Conservation (phyloP, 169 alveolate species). For the Plasmodium berghei region DNA sequence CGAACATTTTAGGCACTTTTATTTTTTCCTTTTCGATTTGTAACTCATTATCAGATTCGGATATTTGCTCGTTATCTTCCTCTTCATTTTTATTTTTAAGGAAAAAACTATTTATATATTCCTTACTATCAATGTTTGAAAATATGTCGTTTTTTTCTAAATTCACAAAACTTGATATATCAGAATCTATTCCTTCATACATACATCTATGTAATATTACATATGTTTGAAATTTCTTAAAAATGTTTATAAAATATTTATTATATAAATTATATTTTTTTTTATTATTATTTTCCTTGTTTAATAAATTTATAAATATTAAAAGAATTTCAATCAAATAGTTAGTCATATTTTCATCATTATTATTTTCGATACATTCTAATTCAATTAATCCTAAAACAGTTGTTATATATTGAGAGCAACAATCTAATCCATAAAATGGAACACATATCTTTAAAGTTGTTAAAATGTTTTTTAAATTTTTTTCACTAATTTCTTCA, state of each 20-base stretch:
- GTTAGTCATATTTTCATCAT: constrained; percentile 11
- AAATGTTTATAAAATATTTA: constrained; percentile 5
- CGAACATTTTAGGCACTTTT: not conserved
- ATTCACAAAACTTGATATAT: not conserved
- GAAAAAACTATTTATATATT: too few species aligned
- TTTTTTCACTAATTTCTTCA: constrained; percentile 50
- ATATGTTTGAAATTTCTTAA: constrained; percentile 18
- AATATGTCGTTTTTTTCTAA: not conserved
- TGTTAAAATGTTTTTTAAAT: constrained; percentile 16
- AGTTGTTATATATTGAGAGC: constrained; percentile 31
- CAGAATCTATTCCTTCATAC: not conserved
- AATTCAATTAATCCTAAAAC: constrained; percentile 43
- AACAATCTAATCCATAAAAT: constrained; percentile 25
- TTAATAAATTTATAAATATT: constrained; percentile 17
- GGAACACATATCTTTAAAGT: constrained; percentile 54
- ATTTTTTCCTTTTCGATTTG: not conserved
- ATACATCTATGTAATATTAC: constrained; percentile 27
- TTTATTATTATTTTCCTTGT: constrained; percentile 8
- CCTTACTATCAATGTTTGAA: not conserved
- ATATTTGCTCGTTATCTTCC: not conserved
- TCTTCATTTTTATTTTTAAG: not conserved
- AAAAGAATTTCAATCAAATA: constrained; percentile 34
- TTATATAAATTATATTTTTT: constrained; percentile 1
- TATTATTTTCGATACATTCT: constrained; percentile 58
- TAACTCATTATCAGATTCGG: not conserved